Evolutionary conservation across 2,329 filamentous ascomycete species (phyloP).

Genomic region (Aureobasidium sp.): DNA sequence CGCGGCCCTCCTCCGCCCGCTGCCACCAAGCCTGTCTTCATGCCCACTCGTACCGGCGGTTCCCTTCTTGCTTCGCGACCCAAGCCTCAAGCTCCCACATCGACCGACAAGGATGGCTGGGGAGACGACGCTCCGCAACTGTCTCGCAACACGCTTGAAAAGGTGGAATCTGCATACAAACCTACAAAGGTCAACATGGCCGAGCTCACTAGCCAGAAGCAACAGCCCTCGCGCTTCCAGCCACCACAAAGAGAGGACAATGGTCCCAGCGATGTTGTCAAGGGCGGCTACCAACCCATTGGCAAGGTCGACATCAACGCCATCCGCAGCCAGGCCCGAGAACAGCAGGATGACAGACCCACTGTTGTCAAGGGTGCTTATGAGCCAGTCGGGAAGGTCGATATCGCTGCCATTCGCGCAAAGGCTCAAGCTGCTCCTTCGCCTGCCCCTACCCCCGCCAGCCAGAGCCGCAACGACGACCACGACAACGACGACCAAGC

Average conservation of each 20-base stretch:
- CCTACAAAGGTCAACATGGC: constrained; percentile 93
- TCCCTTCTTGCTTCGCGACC: constrained; percentile 60
- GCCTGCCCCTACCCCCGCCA: constrained; percentile 33
- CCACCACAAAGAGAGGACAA: constrained; percentile 38
- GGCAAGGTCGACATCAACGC: constrained; percentile 97
- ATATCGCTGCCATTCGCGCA: constrained; percentile 88
- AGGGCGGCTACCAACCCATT: constrained; percentile 82
- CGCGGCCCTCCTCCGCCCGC: constrained; percentile 58
- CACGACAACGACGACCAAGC: constrained; percentile 41
- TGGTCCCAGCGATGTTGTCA: constrained; percentile 59
- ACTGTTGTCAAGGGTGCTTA: constrained; percentile 85
- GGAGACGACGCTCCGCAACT: constrained; percentile 88
- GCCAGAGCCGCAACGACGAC: constrained; percentile 31
- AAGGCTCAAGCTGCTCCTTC: constrained; percentile 58
- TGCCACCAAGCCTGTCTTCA: constrained; percentile 86
- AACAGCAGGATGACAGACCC: constrained; percentile 68
- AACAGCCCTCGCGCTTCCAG: constrained; percentile 57
- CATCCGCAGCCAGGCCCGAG: constrained; percentile 67
- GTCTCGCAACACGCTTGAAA: constrained; percentile 79
- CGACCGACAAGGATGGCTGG: constrained; percentile 83
- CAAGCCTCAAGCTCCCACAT: constrained; percentile 44
- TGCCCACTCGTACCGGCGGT: constrained; percentile 56
- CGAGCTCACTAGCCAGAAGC: constrained; percentile 68
- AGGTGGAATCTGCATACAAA: constrained; percentile 86
- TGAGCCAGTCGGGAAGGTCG: constrained; percentile 91